phyloP scores from a whole-genome alignment of 345 rosid species.

The Acer negundo region DNA sequence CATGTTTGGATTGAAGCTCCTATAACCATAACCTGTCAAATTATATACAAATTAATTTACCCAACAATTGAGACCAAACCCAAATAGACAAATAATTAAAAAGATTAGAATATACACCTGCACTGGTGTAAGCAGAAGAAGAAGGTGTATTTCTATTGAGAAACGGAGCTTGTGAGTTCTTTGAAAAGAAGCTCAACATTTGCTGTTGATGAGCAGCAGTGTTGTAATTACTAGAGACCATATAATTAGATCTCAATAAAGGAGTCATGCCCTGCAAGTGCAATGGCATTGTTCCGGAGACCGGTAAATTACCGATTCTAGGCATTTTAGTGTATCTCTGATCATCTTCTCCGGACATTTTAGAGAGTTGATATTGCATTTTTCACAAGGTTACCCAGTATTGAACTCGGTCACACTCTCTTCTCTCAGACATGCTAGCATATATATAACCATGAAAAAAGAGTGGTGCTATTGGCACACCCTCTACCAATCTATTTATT shows the following conservation, averaged over 20 bases:
- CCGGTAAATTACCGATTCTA: slow-evolving; percentile 37
- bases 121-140: slow-evolving; percentile 26
- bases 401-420: too few relatives aligned
- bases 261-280: slow-evolving; percentile 35
- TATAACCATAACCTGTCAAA: slow-evolving; percentile 48
- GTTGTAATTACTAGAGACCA: slow-evolving; percentile 19
- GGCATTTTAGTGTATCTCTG: slow-evolving; percentile 39
- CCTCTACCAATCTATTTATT: too few relatives aligned
- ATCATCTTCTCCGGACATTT: slow-evolving; percentile 37
- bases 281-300: slow-evolving; percentile 42
- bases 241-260: slow-evolving; percentile 53
- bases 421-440: too few relatives aligned
- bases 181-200: slow-evolving; percentile 23
- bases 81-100: background rate
- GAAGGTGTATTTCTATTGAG: slow-evolving; percentile 19
- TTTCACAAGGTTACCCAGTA: too few relatives aligned
- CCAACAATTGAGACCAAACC: slow-evolving; percentile 2
- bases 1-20: slow-evolving; percentile 55
- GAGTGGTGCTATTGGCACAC: too few relatives aligned
- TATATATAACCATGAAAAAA: too few relatives aligned
- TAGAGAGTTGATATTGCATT: too few relatives aligned
- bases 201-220: slow-evolving; percentile 35
- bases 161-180: too few relatives aligned
- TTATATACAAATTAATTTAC: background rate
- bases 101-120: slow-evolving; percentile 35